A percentile compares a stretch with the other conserved stretches of the same genome.
Evolutionary conservation across 192 early-diverging fungal genomes (phyloP).

Genomic region (Backusella morwellensis): DNA sequence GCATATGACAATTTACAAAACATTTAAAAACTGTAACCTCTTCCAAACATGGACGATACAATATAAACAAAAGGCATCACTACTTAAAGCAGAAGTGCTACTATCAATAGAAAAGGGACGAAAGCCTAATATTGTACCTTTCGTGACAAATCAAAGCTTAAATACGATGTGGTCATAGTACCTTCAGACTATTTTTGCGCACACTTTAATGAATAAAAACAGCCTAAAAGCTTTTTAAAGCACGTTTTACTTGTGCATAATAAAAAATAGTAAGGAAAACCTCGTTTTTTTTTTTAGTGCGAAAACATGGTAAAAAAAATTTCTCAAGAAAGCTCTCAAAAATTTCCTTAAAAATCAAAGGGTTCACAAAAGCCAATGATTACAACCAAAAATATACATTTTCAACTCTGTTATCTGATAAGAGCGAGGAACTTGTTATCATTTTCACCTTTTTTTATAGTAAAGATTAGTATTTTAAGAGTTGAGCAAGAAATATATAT

Average conservation of each 20-base stretch:
- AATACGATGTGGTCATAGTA: neutral
- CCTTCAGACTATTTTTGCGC: neutral
- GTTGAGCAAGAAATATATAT: neutral
- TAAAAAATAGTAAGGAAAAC: neutral
- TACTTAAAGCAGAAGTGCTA: too few species aligned
- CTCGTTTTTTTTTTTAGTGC: neutral
- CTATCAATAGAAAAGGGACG: too few species aligned
- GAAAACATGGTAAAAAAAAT: neutral
- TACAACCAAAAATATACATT: neutral
- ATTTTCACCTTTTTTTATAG: neutral
- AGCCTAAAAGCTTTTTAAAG: neutral
- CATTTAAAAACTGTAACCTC: neutral
- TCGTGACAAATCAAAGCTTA: neutral
- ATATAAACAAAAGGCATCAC: neutral
- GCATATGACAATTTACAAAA: neutral
- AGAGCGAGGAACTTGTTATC: neutral
- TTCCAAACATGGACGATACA: neutral
- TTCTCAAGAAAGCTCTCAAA: neutral
- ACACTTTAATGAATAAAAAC: neutral
- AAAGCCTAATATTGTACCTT: neutral
- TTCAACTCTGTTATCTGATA: neutral
- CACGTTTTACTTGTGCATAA: neutral
- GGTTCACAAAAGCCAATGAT: neutral
- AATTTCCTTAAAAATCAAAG: neutral
- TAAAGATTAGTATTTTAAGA: slow-evolving; percentile 2